A percentile compares a stretch with the other conserved stretches of the same genome.
These are phyloP conservation scores for Hypoxylon subgilvum DNA, from an alignment of 495 filamentous ascomycete genomes.

Conservation along the genomic window DNA sequence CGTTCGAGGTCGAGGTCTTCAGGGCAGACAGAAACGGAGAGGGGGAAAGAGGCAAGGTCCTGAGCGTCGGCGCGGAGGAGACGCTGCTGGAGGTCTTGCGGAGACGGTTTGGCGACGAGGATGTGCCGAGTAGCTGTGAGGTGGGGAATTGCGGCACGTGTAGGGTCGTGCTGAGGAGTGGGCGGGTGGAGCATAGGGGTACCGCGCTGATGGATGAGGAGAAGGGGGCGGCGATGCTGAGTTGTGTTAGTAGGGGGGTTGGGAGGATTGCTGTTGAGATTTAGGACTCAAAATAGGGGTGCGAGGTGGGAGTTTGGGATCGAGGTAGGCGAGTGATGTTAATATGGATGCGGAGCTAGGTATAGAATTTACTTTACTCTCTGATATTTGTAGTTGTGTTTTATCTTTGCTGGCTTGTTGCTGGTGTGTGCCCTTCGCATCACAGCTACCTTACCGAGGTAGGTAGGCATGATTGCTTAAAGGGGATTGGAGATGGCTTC, in stretches of 20 bases:
- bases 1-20: conserved; percentile 58
- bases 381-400: too few species aligned
- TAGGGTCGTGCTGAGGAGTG: conserved; percentile 53
- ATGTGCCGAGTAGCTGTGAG: conserved; percentile 59
- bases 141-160: conserved; percentile 68
- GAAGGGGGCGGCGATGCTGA: conserved; percentile 49
- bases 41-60: conserved; percentile 15
- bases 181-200: conserved; percentile 61
- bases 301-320: background rate
- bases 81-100: conserved; percentile 52
- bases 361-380: too few species aligned
- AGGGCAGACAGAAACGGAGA: conserved; percentile 19
- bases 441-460: too few species aligned
- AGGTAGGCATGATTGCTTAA: too few species aligned
- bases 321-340: too few species aligned
- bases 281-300: conserved; percentile 9
- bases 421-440: too few species aligned
- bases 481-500: too few species aligned
- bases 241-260: conserved; percentile 57
- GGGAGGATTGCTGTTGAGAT: conserved; percentile 55
- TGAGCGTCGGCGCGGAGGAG: conserved; percentile 51
- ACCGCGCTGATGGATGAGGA: conserved; percentile 54
- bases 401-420: too few species aligned
- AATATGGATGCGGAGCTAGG: background rate
- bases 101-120: conserved; percentile 45